Percentiles rank a stretch among this genome's conserved stretches.
phyloP scores from a whole-genome alignment of 2,329 filamentous ascomycete species.

The Diaporthe sp. region DNA sequence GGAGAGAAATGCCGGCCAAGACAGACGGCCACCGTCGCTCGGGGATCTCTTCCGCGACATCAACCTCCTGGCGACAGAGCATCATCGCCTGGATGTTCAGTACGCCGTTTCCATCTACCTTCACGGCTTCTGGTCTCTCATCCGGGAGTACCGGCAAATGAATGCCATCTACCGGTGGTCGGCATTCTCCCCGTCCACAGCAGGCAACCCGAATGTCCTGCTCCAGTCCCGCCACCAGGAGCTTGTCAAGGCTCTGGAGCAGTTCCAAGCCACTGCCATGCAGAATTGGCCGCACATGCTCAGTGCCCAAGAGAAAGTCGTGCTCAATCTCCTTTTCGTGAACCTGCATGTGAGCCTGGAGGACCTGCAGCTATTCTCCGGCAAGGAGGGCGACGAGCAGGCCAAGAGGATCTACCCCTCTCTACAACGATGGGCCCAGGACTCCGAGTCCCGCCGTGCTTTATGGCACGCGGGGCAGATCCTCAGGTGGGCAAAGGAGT shows the following conservation, averaged over 20 bases:
- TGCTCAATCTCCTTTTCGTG: constrained; percentile 71
- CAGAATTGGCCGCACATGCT: constrained; percentile 58
- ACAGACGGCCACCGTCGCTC: constrained; percentile 63
- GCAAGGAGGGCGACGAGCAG: constrained; percentile 77
- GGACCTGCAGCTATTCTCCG: constrained; percentile 77
- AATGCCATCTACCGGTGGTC: constrained; percentile 64
- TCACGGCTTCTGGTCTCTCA: constrained; percentile 75
- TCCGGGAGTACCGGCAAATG: constrained; percentile 76
- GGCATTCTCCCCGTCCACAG: constrained; percentile 59
- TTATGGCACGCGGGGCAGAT: constrained; percentile 79
- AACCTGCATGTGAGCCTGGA: constrained; percentile 75
- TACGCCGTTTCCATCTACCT: constrained; percentile 72
- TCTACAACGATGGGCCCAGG: constrained; percentile 72
- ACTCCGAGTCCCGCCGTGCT: constrained; percentile 68
- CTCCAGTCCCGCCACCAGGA: constrained; percentile 72
- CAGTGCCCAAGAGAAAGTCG: constrained; percentile 61
- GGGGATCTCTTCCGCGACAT: constrained; percentile 71
- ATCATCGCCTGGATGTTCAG: constrained; percentile 67
- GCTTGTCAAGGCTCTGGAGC: constrained; percentile 69
- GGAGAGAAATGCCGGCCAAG: constrained; percentile 53
- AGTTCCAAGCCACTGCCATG: constrained; percentile 59
- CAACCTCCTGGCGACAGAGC: constrained; percentile 63
- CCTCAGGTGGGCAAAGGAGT: constrained; percentile 69
- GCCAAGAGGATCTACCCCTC: constrained; percentile 71
- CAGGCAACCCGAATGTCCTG: constrained; percentile 56